phyloP scores from a whole-genome alignment of 2,329 filamentous ascomycete genomes.

The Elsinoe arachidis region DNA sequence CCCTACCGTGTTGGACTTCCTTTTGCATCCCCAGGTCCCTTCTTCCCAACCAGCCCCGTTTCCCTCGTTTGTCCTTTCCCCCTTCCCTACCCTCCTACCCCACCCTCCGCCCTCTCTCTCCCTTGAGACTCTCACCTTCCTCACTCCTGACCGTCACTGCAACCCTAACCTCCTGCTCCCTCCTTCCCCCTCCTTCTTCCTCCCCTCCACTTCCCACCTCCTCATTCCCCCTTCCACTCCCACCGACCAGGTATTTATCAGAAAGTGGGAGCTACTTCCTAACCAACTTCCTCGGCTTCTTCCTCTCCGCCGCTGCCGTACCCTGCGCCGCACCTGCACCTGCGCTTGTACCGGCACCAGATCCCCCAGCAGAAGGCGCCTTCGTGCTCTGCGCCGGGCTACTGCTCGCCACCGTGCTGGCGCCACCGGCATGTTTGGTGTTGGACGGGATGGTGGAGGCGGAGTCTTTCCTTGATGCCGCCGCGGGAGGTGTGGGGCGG shows the following conservation, averaged over 20 bases:
- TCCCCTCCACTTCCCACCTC: too few relatives aligned
- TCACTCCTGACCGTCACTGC: too few relatives aligned
- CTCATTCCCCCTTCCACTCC: too few relatives aligned
- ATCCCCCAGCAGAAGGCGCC: background rate
- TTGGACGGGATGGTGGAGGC: constrained; percentile 6
- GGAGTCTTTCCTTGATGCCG: constrained; percentile 2
- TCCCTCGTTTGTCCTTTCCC: too few relatives aligned
- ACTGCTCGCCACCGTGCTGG: background rate
- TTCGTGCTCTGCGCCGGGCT: background rate
- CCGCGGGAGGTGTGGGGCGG: background rate
- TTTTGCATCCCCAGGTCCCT: too few relatives aligned
- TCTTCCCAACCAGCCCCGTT: too few relatives aligned
- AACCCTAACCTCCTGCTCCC: too few relatives aligned
- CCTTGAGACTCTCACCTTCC: too few relatives aligned
- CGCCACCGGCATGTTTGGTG: constrained; percentile 9
- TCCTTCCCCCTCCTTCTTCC: too few relatives aligned
- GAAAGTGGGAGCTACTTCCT: background rate
- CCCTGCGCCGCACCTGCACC: background rate
- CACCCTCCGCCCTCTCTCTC: too few relatives aligned
- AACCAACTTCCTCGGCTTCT: constrained; percentile 12
- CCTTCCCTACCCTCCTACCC: too few relatives aligned
- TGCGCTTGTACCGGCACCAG: background rate
- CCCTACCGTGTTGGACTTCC: too few relatives aligned
- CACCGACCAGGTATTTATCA: background rate
- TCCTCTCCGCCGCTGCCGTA: constrained; percentile 6